phyloP scores from a whole-genome alignment of 75 land plant species.

The Pinus albicaulis region DNA sequence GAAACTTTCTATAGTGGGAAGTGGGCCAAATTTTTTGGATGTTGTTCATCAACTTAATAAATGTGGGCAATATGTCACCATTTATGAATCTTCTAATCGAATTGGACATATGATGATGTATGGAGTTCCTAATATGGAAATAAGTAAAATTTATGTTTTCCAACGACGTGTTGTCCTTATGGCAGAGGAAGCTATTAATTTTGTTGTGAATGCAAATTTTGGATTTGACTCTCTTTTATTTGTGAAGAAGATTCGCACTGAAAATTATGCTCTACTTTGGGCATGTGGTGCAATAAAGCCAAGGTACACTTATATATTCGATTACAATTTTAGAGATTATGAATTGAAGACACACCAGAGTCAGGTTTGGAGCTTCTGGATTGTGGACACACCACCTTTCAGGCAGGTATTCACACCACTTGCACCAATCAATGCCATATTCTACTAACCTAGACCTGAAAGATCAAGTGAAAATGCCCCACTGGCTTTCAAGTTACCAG shows the following conservation, averaged over 20 bases:
- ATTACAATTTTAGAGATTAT: too few relatives aligned
- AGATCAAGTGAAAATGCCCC: too few relatives aligned
- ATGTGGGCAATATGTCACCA: slow-evolving; percentile 90
- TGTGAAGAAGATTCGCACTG: slow-evolving; percentile 52
- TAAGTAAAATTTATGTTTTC: slow-evolving; percentile 85
- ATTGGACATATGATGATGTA: slow-evolving; percentile 99
- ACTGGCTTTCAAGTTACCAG: too few relatives aligned
- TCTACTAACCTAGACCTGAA: too few relatives aligned
- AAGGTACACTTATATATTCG: slow-evolving; percentile 46
- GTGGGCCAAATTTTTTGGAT: slow-evolving; percentile 95
- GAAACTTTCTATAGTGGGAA: slow-evolving; percentile 85
- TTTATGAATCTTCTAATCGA: slow-evolving; percentile 90
- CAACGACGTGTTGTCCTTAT: slow-evolving; percentile 91
- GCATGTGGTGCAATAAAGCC: slow-evolving; percentile 91
- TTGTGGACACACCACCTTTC: too few relatives aligned
- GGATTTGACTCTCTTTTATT: slow-evolving; percentile 80
- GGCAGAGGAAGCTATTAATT: slow-evolving; percentile 85
- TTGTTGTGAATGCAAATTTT: slow-evolving; percentile 90
- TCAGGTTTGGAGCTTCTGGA: too few relatives aligned
- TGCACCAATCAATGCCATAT: too few relatives aligned
- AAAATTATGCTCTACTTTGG: slow-evolving; percentile 31
- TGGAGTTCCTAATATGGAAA: slow-evolving; percentile 99
- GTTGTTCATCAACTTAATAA: slow-evolving; percentile 97
- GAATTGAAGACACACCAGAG: too few relatives aligned
- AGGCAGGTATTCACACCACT: too few relatives aligned